Base-by-base conservation (phyloP, 257 asterid genomes). In the Ligustrum vulgare region DNA sequence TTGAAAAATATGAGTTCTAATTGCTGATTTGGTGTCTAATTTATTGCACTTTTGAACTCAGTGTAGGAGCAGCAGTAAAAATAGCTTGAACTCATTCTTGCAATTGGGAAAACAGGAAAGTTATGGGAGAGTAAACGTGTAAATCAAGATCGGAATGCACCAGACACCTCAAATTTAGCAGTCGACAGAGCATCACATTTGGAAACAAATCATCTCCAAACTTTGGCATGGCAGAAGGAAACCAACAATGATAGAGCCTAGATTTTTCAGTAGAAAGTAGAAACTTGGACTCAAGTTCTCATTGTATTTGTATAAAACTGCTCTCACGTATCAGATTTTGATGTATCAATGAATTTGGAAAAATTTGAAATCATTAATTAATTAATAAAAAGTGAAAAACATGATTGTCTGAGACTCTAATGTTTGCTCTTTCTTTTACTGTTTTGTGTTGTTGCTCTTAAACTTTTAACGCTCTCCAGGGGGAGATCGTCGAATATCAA, bases 1-100 rank as follows among this genome's bases (percentile, higher is more conserved):
- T 16, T 51, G n/a, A 2, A 39, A 51, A 16, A 18, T 43, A 51
- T 16, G 60, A 13, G 25, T n/a, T 51, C 13, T 1, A 49, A 51
- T 51, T 0, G 23, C 60, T 51, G 18, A 15, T 18, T n/a, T n/a
- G n/a, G n/a, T n/a, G n/a, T n/a, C n/a, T n/a, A 23, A 33, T 35
- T 64, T 12, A 54, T 36, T 51, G 12, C 12, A 34, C n/a, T 74
- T 8, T 22, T 66, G 77, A 32, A 23, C 71, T 75, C 70, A 70
- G 41, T 78, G 80, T 47, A 92, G 96, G 97, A 92, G 71, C 97
- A 92, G 71, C 97, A 90, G 64, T 90, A 90, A 58, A 92, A 92
- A 80, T 95, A 90, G 74, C 89, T 92, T 0, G 88, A 92, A 72
- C 91, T 89, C 79, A 90, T 92, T 76, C 91, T 92, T 74, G 84